Evolutionary conservation across 1,284 basidiomycete species (phyloP).

Genomic region (Wolfiporia cocos): DNA sequence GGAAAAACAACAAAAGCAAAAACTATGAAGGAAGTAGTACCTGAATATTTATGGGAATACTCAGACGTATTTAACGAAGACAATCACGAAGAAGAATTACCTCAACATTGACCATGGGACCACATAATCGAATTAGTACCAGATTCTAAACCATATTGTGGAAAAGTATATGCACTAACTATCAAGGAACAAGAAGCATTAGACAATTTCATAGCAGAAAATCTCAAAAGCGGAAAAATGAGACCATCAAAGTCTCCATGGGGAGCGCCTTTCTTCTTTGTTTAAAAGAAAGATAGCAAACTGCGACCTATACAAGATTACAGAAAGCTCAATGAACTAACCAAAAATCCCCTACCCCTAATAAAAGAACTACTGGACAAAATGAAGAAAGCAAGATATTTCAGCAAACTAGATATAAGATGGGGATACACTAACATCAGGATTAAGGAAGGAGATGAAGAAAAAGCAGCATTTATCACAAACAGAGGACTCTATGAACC

Average conservation of each 20-base stretch:
- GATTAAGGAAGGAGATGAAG: constrained; percentile 11
- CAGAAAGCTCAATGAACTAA: constrained; percentile 14
- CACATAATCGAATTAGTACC: constrained; percentile 6
- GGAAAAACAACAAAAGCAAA: not conserved
- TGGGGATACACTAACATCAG: constrained; percentile 11
- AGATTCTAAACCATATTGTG: constrained; percentile 1
- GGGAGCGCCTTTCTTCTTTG: constrained; percentile 2
- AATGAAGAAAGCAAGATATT: constrained; percentile 3
- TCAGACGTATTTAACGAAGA: constrained; percentile 11
- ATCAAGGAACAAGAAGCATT: not conserved
- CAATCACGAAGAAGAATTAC: constrained; percentile 9
- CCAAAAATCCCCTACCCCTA: constrained; percentile 7
- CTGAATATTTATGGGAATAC: constrained; percentile 9
- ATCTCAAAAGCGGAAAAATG: constrained; percentile 1
- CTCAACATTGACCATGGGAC: constrained; percentile 4
- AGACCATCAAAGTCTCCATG: not conserved
- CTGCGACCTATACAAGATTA: not conserved
- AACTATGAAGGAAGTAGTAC: constrained; percentile 10
- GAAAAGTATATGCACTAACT: constrained; percentile 5
- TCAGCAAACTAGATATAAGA: constrained; percentile 8
- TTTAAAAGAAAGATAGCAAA: constrained; percentile 5
- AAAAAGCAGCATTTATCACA: constrained; percentile 11
- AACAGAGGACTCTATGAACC: constrained; percentile 9
- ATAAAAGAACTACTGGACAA: constrained; percentile 5
- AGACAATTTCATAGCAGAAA: constrained; percentile 1